phyloP scores from a whole-genome alignment of 1,284 basidiomycete genomes.

The Volvariella surrecta region DNA sequence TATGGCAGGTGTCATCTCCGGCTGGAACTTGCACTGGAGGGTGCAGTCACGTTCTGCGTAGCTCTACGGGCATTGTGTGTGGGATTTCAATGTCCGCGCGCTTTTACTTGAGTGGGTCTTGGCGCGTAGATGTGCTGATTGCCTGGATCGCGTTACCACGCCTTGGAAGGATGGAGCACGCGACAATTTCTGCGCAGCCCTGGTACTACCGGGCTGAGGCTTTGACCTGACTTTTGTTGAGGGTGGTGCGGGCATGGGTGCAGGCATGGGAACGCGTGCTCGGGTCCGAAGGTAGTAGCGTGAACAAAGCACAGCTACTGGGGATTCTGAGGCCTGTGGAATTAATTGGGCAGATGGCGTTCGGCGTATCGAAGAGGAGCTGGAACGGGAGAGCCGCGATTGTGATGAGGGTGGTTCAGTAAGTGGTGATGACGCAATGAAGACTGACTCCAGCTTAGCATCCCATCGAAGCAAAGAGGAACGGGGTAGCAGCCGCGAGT shows the following conservation, averaged over 20 bases:
- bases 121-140: conserved; percentile 14
- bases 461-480: conserved; percentile 9
- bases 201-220: too few relatives aligned
- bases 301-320: too few relatives aligned
- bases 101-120: conserved; percentile 11
- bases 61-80: conserved; percentile 11
- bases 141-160: conserved; percentile 8
- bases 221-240: too few relatives aligned
- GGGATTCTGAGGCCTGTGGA: too few relatives aligned
- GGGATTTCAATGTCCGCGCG: conserved; percentile 11
- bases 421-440: conserved; percentile 10
- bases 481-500: background rate
- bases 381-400: conserved; percentile 4
- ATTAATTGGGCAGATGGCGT: too few relatives aligned
- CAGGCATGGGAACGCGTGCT: background rate
- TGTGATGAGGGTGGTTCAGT: conserved; percentile 9
- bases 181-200: too few relatives aligned
- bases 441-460: conserved; percentile 9
- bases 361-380: background rate
- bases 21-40: too few relatives aligned
- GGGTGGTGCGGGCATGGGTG: background rate
- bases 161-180: too few relatives aligned
- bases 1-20: too few relatives aligned
- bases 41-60: too few relatives aligned
- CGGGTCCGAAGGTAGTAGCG: too few relatives aligned